Percentiles rank a stretch among this genome's conserved stretches.
Evolutionary conservation across 2,329 filamentous ascomycete species (phyloP).

Genomic region (Trichophyton schoenleinii): DNA sequence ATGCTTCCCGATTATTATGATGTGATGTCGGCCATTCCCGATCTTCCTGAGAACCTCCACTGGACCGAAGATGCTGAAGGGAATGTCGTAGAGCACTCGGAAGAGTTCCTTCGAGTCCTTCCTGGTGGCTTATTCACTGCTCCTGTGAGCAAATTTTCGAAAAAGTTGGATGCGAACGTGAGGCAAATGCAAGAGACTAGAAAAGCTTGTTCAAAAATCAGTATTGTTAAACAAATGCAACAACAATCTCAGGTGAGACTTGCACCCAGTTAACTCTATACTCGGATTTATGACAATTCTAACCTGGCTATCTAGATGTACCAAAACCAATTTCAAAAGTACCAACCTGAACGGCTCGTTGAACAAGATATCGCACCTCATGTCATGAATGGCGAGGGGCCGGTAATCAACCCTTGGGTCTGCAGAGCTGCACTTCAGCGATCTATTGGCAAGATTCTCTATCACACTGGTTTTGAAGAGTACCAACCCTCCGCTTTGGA

Average conservation of each 20-base stretch:
- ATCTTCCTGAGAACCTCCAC: slow-evolving; percentile 61
- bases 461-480: slow-evolving; percentile 92
- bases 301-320: slow-evolving; percentile 55
- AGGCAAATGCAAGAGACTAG: slow-evolving; percentile 92
- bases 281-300: slow-evolving; percentile 12
- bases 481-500: slow-evolving; percentile 91
- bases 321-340: slow-evolving; percentile 95
- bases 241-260: slow-evolving; percentile 73
- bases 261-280: neutral
- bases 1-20: slow-evolving; percentile 94
- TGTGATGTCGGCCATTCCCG: slow-evolving; percentile 69
- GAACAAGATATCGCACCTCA: slow-evolving; percentile 81
- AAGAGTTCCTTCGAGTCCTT: slow-evolving; percentile 69
- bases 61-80: slow-evolving; percentile 89
- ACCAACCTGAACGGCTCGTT: slow-evolving; percentile 75
- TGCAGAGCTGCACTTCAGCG: slow-evolving; percentile 77
- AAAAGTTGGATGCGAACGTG: slow-evolving; percentile 81
- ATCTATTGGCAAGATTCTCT: slow-evolving; percentile 87
- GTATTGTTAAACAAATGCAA: slow-evolving; percentile 99
- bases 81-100: slow-evolving; percentile 73
- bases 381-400: slow-evolving; percentile 76
- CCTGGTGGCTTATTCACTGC: slow-evolving; percentile 63
- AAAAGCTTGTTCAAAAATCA: slow-evolving; percentile 91
- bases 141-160: slow-evolving; percentile 59
- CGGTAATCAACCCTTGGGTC: slow-evolving; percentile 71